Evolutionary conservation across 306 rosid genomes (phyloP).

Genomic region (cucumber (Cucumis sativus)): DNA sequence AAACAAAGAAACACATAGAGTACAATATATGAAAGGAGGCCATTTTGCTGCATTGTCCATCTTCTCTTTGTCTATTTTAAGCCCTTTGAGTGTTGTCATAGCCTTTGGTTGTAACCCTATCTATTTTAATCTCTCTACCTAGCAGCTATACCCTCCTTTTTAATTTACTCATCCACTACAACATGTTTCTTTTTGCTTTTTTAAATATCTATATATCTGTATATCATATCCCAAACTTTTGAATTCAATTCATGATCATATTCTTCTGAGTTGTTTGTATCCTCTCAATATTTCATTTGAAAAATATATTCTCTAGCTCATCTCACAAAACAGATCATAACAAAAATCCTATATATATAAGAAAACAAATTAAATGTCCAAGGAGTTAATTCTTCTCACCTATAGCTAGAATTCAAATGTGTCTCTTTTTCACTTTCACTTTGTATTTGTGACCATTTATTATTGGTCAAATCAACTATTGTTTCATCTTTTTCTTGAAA

Average conservation of each 20-base stretch:
- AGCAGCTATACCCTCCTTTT: too few species aligned
- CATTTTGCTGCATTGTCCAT: constrained; percentile 15
- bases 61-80: not conserved
- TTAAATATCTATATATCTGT: too few species aligned
- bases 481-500: not conserved
- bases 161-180: not conserved
- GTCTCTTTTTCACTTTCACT: not conserved
- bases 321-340: not conserved
- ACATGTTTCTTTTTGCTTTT: not conserved
- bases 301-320: not conserved
- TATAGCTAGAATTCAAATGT: not conserved
- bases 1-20: not conserved
- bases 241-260: not conserved
- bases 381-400: not conserved
- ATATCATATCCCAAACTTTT: not conserved
- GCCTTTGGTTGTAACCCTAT: not conserved
- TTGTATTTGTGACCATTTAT: not conserved
- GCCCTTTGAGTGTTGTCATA: not conserved
- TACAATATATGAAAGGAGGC: not conserved
- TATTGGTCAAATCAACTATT: not conserved
- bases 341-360: not conserved
- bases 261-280: not conserved
- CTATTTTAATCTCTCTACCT: not conserved
- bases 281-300: not conserved
- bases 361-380: not conserved